Percentiles rank a stretch among this genome's conserved stretches.
These are phyloP conservation scores for Mercurialis annua DNA, from an alignment of 345 rosid genomes.

Conservation along the genomic window DNA sequence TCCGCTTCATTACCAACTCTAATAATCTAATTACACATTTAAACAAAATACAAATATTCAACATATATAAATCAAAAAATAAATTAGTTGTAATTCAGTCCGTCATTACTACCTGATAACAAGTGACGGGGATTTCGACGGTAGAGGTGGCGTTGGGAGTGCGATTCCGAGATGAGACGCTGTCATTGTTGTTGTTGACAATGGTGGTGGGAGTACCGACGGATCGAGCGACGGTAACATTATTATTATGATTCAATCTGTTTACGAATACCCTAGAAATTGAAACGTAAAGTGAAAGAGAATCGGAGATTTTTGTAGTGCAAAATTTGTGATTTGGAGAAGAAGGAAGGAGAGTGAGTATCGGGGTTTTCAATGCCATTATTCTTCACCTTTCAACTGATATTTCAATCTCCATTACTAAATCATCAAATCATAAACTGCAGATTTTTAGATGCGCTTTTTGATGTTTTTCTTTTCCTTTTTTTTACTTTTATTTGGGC, in stretches of 20 bases:
- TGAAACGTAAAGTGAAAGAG: not conserved
- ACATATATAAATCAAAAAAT: too few relatives aligned
- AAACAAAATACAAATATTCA: not conserved
- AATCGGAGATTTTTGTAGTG: not conserved
- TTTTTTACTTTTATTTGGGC: too few relatives aligned
- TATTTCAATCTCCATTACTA: too few relatives aligned
- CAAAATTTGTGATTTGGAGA: not conserved
- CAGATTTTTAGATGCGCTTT: too few relatives aligned
- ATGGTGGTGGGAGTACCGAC: conserved; percentile 51
- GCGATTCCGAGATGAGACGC: conserved; percentile 11
- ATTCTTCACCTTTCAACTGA: too few relatives aligned
- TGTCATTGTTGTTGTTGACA: conserved; percentile 44
- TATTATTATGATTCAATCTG: too few relatives aligned
- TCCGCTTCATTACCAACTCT: conserved; percentile 75
- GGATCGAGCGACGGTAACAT: conserved; percentile 10
- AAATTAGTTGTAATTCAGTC: not conserved
- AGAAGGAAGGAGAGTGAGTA: not conserved
- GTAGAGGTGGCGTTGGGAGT: conserved; percentile 14
- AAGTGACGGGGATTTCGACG: conserved; percentile 65
- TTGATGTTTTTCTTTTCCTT: too few relatives aligned
- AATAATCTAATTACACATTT: conserved; percentile 49
- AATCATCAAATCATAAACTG: too few relatives aligned
- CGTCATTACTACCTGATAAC: conserved; percentile 54
- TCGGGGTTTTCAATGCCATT: too few relatives aligned
- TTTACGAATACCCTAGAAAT: conserved; percentile 19